Evolutionary conservation across 306 rosid species (phyloP), one percentile per base, ranked within the genome.

Genomic region (Dryas octopetala): DNA sequence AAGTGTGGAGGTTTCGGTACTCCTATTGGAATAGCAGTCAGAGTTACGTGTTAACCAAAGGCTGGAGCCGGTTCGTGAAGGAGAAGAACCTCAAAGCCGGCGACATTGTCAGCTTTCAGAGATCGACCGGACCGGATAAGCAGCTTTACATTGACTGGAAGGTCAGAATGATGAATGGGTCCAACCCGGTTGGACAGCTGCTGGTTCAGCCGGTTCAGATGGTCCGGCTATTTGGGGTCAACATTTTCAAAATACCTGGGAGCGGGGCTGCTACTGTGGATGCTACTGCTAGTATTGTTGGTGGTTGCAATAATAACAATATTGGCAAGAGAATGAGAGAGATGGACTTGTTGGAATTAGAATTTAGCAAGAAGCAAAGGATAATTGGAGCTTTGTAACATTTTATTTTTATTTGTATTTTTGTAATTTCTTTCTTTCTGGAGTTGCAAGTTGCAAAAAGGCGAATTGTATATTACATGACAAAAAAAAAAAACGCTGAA

Each of bases 1-100:
- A 95, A 82, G 97, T 95, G 23, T 95, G 99, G 99, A 79, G 99
- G 75, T 95, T 95, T 55, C 81, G 99, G 44, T 95, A 95, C 83
- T 95, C 99, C 4, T 95, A 95, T 62, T 95, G 99, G 99, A 95
- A 95, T 5, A 95, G 98, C 45, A 95, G 98, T 80, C 98, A 94
- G 77, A 95, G 98, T 73, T 95, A 95, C 45, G 98, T 95, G 66
- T 63, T 95, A 8, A 95, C 99, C 0, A 95, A 95, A 58, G 99
- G 99, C 1, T 95, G 99, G 99, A 91, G 96, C 91, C 88, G 99
- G 82, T 95, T 95, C 85, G 99, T 95, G 32, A 95, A 90, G 71
- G 99, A 95, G 76, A 95, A 95, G 88, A 85, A 79, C 32, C 82
- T 95, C 4, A 90, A 84, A 79, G 93, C 99, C 81, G 99, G 99